Percentiles rank a stretch among this genome's conserved stretches.
These are phyloP conservation scores for Neoboletus brunneissimus DNA, from an alignment of 768 basidiomycete genomes.

Conservation along the genomic window DNA sequence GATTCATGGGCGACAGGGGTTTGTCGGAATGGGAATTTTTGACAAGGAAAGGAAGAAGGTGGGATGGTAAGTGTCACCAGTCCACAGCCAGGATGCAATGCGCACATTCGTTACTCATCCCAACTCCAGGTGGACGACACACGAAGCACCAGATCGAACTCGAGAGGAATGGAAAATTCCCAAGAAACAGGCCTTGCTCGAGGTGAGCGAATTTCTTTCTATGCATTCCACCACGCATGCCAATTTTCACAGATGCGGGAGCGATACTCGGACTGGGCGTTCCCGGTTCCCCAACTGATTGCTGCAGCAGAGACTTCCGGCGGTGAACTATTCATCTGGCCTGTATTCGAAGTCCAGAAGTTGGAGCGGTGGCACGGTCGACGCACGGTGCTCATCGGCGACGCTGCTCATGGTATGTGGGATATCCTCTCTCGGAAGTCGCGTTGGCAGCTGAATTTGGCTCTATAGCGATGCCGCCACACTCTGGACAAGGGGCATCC, in stretches of 20 bases:
- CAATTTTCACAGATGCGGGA: constrained; percentile 17
- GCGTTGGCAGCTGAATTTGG: background rate
- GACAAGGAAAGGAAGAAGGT: constrained; percentile 25
- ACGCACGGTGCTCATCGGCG: constrained; percentile 29
- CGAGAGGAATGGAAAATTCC: constrained; percentile 31
- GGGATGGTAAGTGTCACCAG: constrained; percentile 19
- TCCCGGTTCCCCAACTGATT: constrained; percentile 29
- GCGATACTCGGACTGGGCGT: constrained; percentile 28
- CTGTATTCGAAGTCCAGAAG: constrained; percentile 25
- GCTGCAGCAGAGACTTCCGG: constrained; percentile 17
- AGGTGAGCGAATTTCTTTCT: constrained; percentile 6
- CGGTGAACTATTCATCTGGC: constrained; percentile 25
- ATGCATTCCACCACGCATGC: background rate
- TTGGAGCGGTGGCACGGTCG: constrained; percentile 25
- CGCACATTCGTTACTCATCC: background rate
- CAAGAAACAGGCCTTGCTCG: constrained; percentile 19
- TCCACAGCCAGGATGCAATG: background rate
- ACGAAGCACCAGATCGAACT: constrained; percentile 25
- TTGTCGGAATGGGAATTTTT: constrained; percentile 28
- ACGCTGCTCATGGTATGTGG: constrained; percentile 32
- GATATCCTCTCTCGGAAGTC: background rate
- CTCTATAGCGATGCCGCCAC: constrained; percentile 29
- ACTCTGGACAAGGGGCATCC: constrained; percentile 33
- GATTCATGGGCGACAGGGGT: constrained; percentile 28
- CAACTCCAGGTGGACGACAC: constrained; percentile 27